Base-by-base conservation (phyloP, 1,139 yeast genomes). In the Kurtzmaniella quercitrusa region DNA sequence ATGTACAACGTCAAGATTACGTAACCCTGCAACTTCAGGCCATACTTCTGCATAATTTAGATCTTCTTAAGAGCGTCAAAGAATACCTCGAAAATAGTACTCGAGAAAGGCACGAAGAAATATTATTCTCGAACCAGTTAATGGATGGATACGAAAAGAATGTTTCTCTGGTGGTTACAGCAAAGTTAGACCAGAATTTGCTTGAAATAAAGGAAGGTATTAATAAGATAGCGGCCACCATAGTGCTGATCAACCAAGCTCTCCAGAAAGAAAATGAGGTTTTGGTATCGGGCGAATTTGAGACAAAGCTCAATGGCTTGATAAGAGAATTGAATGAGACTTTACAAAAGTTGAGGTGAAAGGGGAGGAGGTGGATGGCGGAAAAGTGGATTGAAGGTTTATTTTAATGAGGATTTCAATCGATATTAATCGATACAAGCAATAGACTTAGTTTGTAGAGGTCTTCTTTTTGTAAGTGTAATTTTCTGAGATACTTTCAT, bases 1-100 rank as follows among this genome's bases (percentile, higher is more conserved):
- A 68, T 29, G 57, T 77, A 1, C 79, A 75, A 50, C 59, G 68
- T 41, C 75, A 74, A 44, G 77, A 73, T 38, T 69, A 55, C 45
- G 42, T 72, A 1, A 48, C 63, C 1, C 62, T 54, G 14, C 69
- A 67, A 49, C 54, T 75, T 46, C 42, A 50, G n/a, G 68, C 64
- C 25, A 47, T 74, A 23, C 54, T 73, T 2, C 55, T 53, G 19
- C 75, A 73, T 48, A 70, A 74, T 48, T 60, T 67, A 36, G 73
- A 68, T 14, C 62, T 75, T 25, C 55, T 74, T 3, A 63, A 60
- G 5, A 65, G 69, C 0, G 66, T 75, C 6, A 61, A 62, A 36
- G 71, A 66, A n/a, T 73, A 66, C 57, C 57, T 72, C 21, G 55
- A 54, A 29, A 57, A 61, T 5, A 58, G 54, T 40, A 53, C 54